These are phyloP conservation scores for Leccinum olivaceopallidum DNA, from an alignment of 768 basidiomycete species.

Conservation along the genomic window DNA sequence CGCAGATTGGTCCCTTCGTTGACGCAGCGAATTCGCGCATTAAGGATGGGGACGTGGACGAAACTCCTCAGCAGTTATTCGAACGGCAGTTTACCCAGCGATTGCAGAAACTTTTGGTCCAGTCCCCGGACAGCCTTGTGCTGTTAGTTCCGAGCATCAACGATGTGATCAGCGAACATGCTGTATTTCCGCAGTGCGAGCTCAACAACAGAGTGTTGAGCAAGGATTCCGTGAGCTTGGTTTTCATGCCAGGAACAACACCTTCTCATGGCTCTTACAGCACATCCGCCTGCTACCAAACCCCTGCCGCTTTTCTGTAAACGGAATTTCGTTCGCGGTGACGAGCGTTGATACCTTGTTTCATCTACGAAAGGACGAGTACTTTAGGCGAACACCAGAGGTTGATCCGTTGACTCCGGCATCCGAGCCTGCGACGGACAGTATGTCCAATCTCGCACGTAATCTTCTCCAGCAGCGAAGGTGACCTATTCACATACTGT, in stretches of 20 bases:
- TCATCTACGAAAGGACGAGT: slow-evolving; percentile 85
- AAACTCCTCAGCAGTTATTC: slow-evolving; percentile 69
- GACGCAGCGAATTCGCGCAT: slow-evolving; percentile 76
- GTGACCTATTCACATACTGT: slow-evolving; percentile 38
- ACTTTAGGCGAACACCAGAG: slow-evolving; percentile 65
- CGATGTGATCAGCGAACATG: slow-evolving; percentile 78
- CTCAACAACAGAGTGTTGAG: slow-evolving; percentile 43
- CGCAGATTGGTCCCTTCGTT: slow-evolving; percentile 89
- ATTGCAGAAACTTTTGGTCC: slow-evolving; percentile 53
- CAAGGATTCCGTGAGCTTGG: slow-evolving; percentile 51
- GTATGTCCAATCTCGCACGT: slow-evolving; percentile 76
- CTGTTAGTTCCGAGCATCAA: slow-evolving; percentile 80
- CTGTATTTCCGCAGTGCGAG: slow-evolving; percentile 83
- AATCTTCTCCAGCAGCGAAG: slow-evolving; percentile 87
- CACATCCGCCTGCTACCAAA: slow-evolving; percentile 82
- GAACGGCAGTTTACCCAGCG: slow-evolving; percentile 56
- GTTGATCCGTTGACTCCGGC: slow-evolving; percentile 46
- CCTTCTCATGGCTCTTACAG: slow-evolving; percentile 40
- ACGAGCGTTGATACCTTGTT: slow-evolving; percentile 89
- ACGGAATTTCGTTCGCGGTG: slow-evolving; percentile 75
- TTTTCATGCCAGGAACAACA: background rate
- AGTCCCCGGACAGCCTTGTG: slow-evolving; percentile 68
- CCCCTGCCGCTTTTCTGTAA: slow-evolving; percentile 82
- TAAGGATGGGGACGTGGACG: slow-evolving; percentile 70
- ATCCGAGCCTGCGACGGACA: slow-evolving; percentile 57